Percentiles rank a stretch among this genome's conserved stretches.
Conservation (phyloP, 139 green algal species). For the Volvox africanus region DNA sequence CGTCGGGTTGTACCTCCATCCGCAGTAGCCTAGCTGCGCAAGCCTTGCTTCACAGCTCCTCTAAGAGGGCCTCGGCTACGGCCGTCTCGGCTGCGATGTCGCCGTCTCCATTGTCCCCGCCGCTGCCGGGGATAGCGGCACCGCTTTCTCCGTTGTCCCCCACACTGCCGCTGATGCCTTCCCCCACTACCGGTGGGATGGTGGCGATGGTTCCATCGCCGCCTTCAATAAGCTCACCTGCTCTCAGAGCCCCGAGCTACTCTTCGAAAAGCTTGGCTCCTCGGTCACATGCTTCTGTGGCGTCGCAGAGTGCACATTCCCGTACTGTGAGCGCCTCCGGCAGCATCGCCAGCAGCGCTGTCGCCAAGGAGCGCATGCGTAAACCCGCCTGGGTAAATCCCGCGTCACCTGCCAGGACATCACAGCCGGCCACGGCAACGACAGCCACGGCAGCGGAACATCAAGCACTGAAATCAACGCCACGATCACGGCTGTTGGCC, state of each 20-base stretch:
- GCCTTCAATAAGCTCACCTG: not conserved
- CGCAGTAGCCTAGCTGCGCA: not conserved
- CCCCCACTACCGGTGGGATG: not conserved
- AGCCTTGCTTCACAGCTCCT: not conserved
- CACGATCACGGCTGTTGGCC: not conserved
- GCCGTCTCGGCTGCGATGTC: not conserved
- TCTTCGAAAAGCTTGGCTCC: not conserved
- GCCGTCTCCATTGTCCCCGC: not conserved
- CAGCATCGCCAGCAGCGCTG: not conserved
- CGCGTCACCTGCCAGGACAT: not conserved
- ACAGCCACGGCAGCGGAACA: not conserved
- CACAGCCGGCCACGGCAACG: not conserved
- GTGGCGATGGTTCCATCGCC: not conserved
- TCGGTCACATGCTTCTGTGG: not conserved
- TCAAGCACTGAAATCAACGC: not conserved
- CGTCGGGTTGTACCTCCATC: not conserved
- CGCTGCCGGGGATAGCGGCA: not conserved
- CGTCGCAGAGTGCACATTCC: not conserved
- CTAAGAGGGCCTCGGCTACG: not conserved
- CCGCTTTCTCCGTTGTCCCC: not conserved
- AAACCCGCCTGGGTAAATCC: not conserved
- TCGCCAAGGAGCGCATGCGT: not conserved
- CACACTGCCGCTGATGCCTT: not conserved
- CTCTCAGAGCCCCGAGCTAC: not conserved
- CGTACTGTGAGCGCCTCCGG: not conserved